These are phyloP conservation scores for Fennellomyces sp. DNA, from an alignment of 371 early-diverging fungal species.

Conservation along the genomic window DNA sequence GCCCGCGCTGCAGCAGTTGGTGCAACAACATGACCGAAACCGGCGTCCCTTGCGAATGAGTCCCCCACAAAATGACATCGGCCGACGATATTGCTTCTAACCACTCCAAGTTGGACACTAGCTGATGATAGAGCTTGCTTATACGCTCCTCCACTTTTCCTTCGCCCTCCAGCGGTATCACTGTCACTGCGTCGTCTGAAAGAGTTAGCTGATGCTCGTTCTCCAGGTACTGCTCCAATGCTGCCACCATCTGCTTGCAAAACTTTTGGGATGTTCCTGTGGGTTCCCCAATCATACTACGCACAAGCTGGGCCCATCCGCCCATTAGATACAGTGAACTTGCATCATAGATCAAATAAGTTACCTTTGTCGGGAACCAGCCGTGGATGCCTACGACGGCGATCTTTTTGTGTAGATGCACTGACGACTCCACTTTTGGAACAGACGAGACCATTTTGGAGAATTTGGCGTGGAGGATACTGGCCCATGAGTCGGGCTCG, in stretches of 20 bases:
- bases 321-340: not conserved
- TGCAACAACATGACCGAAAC: slow-evolving; percentile 80
- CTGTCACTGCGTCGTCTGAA: slow-evolving; percentile 59
- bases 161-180: slow-evolving; percentile 88
- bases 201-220: slow-evolving; percentile 53
- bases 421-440: not conserved
- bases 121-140: slow-evolving; percentile 65
- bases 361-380: slow-evolving; percentile 79
- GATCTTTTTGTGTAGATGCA: slow-evolving; percentile 19
- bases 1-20: slow-evolving; percentile 64
- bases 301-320: slow-evolving; percentile 51
- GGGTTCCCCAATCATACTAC: slow-evolving; percentile 86
- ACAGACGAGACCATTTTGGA: not conserved
- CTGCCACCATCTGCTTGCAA: slow-evolving; percentile 82
- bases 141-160: slow-evolving; percentile 89
- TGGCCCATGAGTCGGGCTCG: not conserved
- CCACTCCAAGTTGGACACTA: slow-evolving; percentile 52
- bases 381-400: slow-evolving; percentile 84
- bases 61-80: slow-evolving; percentile 82
- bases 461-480: not conserved
- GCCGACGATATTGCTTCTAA: slow-evolving; percentile 58
- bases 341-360: not conserved
- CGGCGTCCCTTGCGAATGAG: slow-evolving; percentile 93
- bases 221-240: slow-evolving; percentile 60
- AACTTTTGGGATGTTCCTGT: slow-evolving; percentile 90